Evolutionary conservation across 345 rosid species (phyloP).

Genomic region (Pistacia atlantica): DNA sequence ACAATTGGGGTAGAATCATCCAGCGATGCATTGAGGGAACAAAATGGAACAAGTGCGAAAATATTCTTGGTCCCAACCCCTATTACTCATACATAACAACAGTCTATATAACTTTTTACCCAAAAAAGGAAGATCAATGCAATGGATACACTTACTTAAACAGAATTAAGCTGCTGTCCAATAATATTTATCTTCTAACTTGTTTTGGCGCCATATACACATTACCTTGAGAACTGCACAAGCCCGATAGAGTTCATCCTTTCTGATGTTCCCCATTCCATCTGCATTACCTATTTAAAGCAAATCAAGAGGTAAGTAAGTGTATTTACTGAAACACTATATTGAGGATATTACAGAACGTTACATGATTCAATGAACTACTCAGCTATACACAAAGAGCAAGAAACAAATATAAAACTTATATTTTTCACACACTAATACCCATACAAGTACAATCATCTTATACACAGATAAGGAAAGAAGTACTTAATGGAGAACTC

Average conservation of each 20-base stretch:
- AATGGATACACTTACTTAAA: not conserved
- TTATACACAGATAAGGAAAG: not conserved
- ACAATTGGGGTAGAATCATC: not conserved
- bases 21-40: not conserved
- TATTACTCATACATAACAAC: not conserved
- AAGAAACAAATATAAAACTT: not conserved
- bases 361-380: not conserved
- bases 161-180: not conserved
- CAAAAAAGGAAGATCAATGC: not conserved
- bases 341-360: not conserved
- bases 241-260: constrained; percentile 61
- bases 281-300: constrained; percentile 64
- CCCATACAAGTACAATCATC: not conserved
- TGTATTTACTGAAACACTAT: constrained; percentile 2
- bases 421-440: not conserved
- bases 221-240: constrained; percentile 72
- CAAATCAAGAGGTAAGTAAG: constrained; percentile 4
- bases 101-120: not conserved
- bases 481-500: not conserved
- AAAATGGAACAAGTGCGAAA: not conserved
- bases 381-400: not conserved
- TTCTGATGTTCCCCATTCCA: constrained; percentile 75
- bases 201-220: not conserved
- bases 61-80: no score
- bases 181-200: not conserved